Evolutionary conservation across 2,329 filamentous ascomycete species (phyloP).

Genomic region (Paecilomyces sp.): DNA sequence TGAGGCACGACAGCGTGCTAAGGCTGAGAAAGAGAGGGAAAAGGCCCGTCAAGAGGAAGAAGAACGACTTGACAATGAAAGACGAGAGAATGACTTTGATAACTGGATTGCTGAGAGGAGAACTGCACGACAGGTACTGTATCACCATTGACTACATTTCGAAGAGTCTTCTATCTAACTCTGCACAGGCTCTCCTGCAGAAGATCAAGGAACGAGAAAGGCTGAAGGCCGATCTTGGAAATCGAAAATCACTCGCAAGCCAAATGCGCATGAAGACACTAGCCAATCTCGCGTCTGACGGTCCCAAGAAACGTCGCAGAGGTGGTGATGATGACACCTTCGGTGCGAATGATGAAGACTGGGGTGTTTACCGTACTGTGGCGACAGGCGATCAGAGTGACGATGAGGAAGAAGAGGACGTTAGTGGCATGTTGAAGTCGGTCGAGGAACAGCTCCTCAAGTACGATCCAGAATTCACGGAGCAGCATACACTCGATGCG

Average conservation of each 20-base stretch:
- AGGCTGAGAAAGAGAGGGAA: slow-evolving; percentile 90
- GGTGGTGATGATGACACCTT: slow-evolving; percentile 94
- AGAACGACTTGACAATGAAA: slow-evolving; percentile 74
- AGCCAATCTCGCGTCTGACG: slow-evolving; percentile 88
- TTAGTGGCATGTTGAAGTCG: slow-evolving; percentile 62
- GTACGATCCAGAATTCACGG: slow-evolving; percentile 82
- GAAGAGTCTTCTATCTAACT: slow-evolving; percentile 10
- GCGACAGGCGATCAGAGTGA: slow-evolving; percentile 72
- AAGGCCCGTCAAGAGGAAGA: slow-evolving; percentile 78
- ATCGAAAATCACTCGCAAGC: slow-evolving; percentile 90
- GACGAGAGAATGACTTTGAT: slow-evolving; percentile 75
- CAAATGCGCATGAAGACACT: slow-evolving; percentile 99
- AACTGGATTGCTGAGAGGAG: slow-evolving; percentile 80
- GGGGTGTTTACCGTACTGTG: slow-evolving; percentile 93
- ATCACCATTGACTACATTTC: background rate
- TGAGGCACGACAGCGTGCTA: slow-evolving; percentile 86
- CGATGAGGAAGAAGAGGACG: slow-evolving; percentile 88
- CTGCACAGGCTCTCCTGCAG: slow-evolving; percentile 57
- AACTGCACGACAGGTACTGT: slow-evolving; percentile 53
- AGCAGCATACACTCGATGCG: slow-evolving; percentile 85
- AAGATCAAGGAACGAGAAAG: slow-evolving; percentile 91
- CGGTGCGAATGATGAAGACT: slow-evolving; percentile 94
- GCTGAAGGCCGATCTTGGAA: slow-evolving; percentile 87
- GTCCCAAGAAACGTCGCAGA: slow-evolving; percentile 73
- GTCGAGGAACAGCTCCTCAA: slow-evolving; percentile 80